Base-by-base conservation (phyloP, 1,284 basidiomycete genomes). In the Leccinum angustisporum region DNA sequence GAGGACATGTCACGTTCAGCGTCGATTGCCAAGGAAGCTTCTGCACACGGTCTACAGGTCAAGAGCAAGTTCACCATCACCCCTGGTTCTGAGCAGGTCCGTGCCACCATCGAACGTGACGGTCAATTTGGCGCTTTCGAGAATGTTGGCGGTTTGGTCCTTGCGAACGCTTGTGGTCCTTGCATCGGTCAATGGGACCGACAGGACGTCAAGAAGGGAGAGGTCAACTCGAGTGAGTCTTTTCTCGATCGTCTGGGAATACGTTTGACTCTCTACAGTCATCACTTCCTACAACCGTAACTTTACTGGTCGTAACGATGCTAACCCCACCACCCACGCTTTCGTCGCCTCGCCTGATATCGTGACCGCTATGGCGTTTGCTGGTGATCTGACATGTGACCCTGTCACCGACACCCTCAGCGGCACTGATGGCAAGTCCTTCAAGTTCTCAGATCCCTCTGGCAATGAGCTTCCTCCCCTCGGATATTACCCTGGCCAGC, bases 231-330 rank as follows among this genome's bases (percentile, higher is more conserved):
- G 30, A 97, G 90, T 27, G 27, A 5, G 27, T 27, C 27, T 5
- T 27, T 27, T 18, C 6, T 40, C 18, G 6, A 38, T 65, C 7
- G 1, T 34, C 9, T 55, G 57, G 59, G 38, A 62, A 52, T 43
- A 14, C n/a, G 43, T 34, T 59, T 66, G 30, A 68, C 59, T 52
- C 14, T 7, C 4, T n/a, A 14, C 56, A 91, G 88, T 98, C 83
- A 94, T 98, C 80, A 97, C 97, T 59, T 98, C 96, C 30, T 99
- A 99, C 89, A 99, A 99, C 90, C 95, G 97, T 80, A 99, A 99
- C 91, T 99, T 99, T 84, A 5, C 27, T 27, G 27, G 27, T 5
- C 27, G 5, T 5, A 27, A 27, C 27, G 5, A 27, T 27, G 27
- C 27, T 27, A 27, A 27, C 5, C 27, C 27, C 5, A 5, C 27